Percentiles rank a stretch among this genome's conserved stretches.
These are phyloP conservation scores for Ceratobasidium theobromae DNA, from an alignment of 1,284 basidiomycete genomes.

Conservation along the genomic window DNA sequence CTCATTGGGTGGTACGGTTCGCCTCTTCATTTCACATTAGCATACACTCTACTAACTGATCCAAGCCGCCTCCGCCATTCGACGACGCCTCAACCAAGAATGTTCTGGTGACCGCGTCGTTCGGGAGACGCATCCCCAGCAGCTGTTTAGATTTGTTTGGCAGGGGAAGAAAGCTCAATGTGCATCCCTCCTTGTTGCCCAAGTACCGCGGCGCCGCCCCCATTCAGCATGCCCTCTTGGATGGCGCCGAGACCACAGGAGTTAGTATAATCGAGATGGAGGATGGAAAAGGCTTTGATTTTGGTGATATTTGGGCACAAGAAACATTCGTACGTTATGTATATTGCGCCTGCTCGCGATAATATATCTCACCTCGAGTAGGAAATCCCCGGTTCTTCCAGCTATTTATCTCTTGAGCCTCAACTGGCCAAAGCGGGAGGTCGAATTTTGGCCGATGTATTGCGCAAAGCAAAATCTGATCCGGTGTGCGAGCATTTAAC, in stretches of 20 bases:
- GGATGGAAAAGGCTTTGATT: constrained; percentile 36
- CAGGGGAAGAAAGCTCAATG: constrained; percentile 50
- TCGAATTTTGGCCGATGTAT: constrained; percentile 29
- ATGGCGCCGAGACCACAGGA: constrained; percentile 45
- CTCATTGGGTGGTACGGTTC: constrained; percentile 32
- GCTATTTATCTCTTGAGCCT: constrained; percentile 29
- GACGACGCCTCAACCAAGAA: constrained; percentile 36
- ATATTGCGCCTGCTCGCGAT: neutral
- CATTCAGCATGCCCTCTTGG: constrained; percentile 55
- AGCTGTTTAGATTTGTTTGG: constrained; percentile 47
- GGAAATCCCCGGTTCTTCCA: constrained; percentile 29
- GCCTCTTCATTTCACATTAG: constrained; percentile 16
- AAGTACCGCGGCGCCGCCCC: constrained; percentile 56
- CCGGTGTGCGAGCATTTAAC: neutral
- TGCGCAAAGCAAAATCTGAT: constrained; percentile 30
- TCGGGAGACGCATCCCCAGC: constrained; percentile 54
- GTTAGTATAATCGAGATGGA: constrained; percentile 44
- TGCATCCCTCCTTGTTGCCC: constrained; percentile 59
- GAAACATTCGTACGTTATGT: constrained; percentile 22
- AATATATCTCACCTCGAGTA: neutral
- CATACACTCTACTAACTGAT: constrained; percentile 24
- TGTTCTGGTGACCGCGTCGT: constrained; percentile 55
- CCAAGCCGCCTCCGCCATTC: constrained; percentile 38
- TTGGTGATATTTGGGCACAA: constrained; percentile 34
- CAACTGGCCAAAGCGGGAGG: constrained; percentile 34